These are phyloP conservation scores for Plasmodium sp. DNA, from an alignment of 169 alveolate genomes.

Conservation along the genomic window DNA sequence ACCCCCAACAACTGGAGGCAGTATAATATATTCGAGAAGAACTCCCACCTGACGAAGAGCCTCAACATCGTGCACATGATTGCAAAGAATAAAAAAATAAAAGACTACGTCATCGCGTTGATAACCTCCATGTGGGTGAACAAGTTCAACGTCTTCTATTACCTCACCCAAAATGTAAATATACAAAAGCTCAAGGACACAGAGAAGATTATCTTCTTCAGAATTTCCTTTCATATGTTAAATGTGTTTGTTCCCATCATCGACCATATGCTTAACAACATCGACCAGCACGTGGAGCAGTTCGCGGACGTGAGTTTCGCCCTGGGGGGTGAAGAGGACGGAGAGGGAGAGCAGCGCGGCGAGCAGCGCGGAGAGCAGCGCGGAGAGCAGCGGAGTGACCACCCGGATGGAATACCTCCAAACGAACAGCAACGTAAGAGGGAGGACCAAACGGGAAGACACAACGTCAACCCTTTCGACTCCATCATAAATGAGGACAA, in stretches of 20 bases:
- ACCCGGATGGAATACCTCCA: neutral
- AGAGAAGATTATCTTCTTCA: constrained; percentile 47
- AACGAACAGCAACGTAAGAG: neutral
- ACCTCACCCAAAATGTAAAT: constrained; percentile 50
- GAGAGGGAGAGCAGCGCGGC: neutral
- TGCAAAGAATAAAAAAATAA: constrained; percentile 46
- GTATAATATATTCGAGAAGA: constrained; percentile 60
- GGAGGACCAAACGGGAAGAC: neutral
- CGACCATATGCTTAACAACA: constrained; percentile 28
- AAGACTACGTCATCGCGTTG: constrained; percentile 26
- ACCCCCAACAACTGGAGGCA: constrained; percentile 3
- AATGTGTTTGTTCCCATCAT: constrained; percentile 63
- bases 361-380: neutral
- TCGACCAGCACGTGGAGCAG: constrained; percentile 30
- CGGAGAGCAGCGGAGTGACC: neutral
- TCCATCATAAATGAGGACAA: constrained; percentile 25
- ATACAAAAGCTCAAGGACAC: constrained; percentile 33
- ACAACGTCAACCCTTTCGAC: neutral
- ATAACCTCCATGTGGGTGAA: constrained; percentile 60
- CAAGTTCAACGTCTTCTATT: constrained; percentile 60
- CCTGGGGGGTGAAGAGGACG: neutral
- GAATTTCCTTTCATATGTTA: constrained; percentile 58
- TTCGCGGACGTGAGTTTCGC: constrained; percentile 12
- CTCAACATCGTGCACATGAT: constrained; percentile 49
- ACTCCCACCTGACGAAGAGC: constrained; percentile 21